phyloP scores from a whole-genome alignment of 768 basidiomycete species.

The Asterophora parasitica region DNA sequence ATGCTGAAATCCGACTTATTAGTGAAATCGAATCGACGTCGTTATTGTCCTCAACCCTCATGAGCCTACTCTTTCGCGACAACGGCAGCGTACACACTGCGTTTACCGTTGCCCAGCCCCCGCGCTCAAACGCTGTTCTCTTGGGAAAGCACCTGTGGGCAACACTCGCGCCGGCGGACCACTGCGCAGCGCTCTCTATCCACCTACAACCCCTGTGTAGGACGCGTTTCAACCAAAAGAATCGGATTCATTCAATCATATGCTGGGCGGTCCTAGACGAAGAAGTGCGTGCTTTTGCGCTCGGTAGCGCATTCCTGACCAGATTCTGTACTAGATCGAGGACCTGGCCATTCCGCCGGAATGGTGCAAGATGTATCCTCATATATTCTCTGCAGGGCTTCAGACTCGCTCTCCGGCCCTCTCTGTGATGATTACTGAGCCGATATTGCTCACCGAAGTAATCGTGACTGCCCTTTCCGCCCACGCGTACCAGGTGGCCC shows the following conservation, averaged over 20 bases:
- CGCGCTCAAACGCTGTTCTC: slow-evolving; percentile 21
- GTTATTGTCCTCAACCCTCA: slow-evolving; percentile 12
- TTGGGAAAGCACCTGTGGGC: slow-evolving; percentile 30
- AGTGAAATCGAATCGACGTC: not conserved
- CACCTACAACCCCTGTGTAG: slow-evolving; percentile 14
- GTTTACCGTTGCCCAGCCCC: slow-evolving; percentile 21
- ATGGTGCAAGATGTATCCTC: slow-evolving; percentile 33
- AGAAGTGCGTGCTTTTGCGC: slow-evolving; percentile 28
- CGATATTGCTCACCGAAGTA: slow-evolving; percentile 42
- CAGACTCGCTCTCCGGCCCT: slow-evolving; percentile 8
- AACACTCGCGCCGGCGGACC: slow-evolving; percentile 14
- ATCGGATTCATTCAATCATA: slow-evolving; percentile 14
- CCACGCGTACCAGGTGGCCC: slow-evolving; percentile 43
- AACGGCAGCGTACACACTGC: slow-evolving; percentile 18
- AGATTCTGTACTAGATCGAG: slow-evolving; percentile 20
- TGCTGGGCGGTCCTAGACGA: slow-evolving; percentile 32
- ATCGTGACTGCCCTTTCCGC: slow-evolving; percentile 46
- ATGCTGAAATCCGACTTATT: not conserved
- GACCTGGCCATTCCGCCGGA: slow-evolving; percentile 36
- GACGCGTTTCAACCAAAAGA: not conserved
- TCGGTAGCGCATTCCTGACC: not conserved
- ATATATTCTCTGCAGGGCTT: slow-evolving; percentile 26
- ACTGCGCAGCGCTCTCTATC: slow-evolving; percentile 10
- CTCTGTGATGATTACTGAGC: slow-evolving; percentile 23
- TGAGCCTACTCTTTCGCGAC: slow-evolving; percentile 27